A percentile compares a stretch with the other conserved stretches of the same genome.
Evolutionary conservation across 1,139 yeast genomes (phyloP).

Genomic region (Suhomyces taliae): DNA sequence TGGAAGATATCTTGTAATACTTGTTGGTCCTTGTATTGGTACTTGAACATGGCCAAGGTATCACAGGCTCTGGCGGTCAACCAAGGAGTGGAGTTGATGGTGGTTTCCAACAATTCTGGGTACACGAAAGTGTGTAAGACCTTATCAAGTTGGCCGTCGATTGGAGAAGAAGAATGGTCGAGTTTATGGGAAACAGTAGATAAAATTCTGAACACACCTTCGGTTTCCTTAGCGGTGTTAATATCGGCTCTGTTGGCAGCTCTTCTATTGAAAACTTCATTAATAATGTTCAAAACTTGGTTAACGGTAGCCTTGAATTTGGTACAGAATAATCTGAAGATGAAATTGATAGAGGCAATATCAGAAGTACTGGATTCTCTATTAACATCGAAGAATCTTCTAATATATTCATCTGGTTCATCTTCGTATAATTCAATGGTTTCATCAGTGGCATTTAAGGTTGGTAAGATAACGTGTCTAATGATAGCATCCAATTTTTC

Average conservation of each 20-base stretch:
- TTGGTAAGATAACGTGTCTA: slow-evolving; percentile 62
- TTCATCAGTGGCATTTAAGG: slow-evolving; percentile 55
- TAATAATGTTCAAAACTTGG: slow-evolving; percentile 47
- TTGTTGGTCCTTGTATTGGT: slow-evolving; percentile 39
- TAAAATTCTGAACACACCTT: slow-evolving; percentile 53
- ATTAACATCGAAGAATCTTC: slow-evolving; percentile 67
- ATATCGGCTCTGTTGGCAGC: slow-evolving; percentile 31
- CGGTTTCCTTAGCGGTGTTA: slow-evolving; percentile 41
- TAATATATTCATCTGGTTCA: slow-evolving; percentile 71
- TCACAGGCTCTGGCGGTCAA: slow-evolving; percentile 59
- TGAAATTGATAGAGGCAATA: slow-evolving; percentile 76
- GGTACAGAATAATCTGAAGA: slow-evolving; percentile 50
- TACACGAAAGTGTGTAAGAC: slow-evolving; percentile 44
- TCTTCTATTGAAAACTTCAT: slow-evolving; percentile 50
- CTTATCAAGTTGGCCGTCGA: slow-evolving; percentile 47
- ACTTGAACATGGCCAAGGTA: slow-evolving; percentile 48
- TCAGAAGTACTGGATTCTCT: slow-evolving; percentile 77
- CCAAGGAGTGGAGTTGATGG: slow-evolving; percentile 40
- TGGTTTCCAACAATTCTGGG: slow-evolving; percentile 45
- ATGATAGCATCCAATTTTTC: slow-evolving; percentile 60
- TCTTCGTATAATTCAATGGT: slow-evolving; percentile 65
- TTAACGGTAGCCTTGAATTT: slow-evolving; percentile 48
- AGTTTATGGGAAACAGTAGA: slow-evolving; percentile 47
- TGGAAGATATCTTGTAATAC: slow-evolving; percentile 47
- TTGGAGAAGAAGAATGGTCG: slow-evolving; percentile 41